Conservation (phyloP, 106 monocot species). For the Triglochin maritima region DNA sequence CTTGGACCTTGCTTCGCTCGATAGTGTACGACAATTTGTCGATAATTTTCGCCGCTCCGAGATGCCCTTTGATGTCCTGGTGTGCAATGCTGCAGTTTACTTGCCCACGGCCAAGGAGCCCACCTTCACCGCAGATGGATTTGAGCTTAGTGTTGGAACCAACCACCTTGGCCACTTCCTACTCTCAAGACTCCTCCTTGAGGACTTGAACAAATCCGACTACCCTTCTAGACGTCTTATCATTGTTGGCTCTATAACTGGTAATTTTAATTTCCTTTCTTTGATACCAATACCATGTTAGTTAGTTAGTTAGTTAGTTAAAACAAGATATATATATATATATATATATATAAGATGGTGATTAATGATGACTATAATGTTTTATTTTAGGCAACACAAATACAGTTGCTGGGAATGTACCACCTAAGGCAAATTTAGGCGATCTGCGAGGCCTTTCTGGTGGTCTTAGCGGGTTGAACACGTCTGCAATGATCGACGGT, state of each 20-base stretch:
- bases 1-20: slow-evolving; percentile 92
- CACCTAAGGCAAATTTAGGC: slow-evolving; percentile 86
- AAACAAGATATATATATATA: too few relatives aligned
- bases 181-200: slow-evolving; percentile 59
- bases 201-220: slow-evolving; percentile 52
- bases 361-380: background rate
- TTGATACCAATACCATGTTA: too few relatives aligned
- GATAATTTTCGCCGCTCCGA: slow-evolving; percentile 37
- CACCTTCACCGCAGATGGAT: slow-evolving; percentile 81
- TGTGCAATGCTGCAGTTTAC: slow-evolving; percentile 93
- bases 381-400: slow-evolving; percentile 75
- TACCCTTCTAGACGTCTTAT: slow-evolving; percentile 79
- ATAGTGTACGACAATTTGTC: slow-evolving; percentile 82
- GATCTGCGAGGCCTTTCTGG: slow-evolving; percentile 63
- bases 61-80: slow-evolving; percentile 60
- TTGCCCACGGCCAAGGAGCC: slow-evolving; percentile 72
- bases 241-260: slow-evolving; percentile 94
- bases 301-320: too few relatives aligned
- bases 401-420: slow-evolving; percentile 84
- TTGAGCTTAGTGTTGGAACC: slow-evolving; percentile 89
- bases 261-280: slow-evolving; percentile 13
- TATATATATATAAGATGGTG: too few relatives aligned
- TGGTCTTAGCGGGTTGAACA: slow-evolving; percentile 38
- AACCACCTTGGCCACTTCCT: slow-evolving; percentile 91
- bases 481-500: slow-evolving; percentile 80